These are phyloP conservation scores for Xylaria sp. DNA, from an alignment of 2,329 filamentous ascomycete genomes.

Conservation along the genomic window DNA sequence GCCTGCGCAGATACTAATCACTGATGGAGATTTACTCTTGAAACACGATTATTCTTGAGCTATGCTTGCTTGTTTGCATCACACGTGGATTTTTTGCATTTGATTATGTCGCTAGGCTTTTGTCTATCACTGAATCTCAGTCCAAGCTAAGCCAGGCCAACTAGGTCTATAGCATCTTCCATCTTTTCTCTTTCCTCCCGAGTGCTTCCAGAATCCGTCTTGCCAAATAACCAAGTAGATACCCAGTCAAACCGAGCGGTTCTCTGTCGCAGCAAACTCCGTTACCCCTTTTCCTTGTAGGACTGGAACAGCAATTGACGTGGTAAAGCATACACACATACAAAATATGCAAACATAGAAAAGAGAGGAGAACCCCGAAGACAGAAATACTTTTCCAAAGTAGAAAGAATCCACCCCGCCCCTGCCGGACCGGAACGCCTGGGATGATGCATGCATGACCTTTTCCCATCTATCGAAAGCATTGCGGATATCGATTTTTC, in stretches of 20 bases:
- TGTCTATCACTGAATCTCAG: constrained; percentile 16
- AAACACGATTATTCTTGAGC: neutral
- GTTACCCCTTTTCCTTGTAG: constrained; percentile 7
- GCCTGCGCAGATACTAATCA: neutral
- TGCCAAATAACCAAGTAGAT: no score
- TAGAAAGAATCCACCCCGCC: neutral
- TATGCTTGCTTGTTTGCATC: neutral
- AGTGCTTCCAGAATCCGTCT: neutral
- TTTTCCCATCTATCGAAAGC: constrained; percentile 10
- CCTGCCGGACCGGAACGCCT: constrained; percentile 26
- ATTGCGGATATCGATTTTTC: neutral
- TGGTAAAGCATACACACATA: neutral
- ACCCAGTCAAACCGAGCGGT: no score
- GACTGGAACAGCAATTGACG: neutral
- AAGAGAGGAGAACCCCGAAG: constrained; percentile 19
- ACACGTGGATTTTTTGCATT: neutral
- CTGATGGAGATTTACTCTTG: neutral
- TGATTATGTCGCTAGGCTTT: constrained; percentile 12
- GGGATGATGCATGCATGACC: constrained; percentile 2
- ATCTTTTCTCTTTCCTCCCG: neutral
- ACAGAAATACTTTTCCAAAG: constrained; percentile 3
- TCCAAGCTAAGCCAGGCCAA: neutral
- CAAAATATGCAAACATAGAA: constrained; percentile 9
- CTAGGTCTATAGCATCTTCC: constrained; percentile 6
- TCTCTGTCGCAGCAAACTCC: neutral